phyloP scores from a whole-genome alignment of 768 basidiomycete genomes.

The Naganishia friedmannii region DNA sequence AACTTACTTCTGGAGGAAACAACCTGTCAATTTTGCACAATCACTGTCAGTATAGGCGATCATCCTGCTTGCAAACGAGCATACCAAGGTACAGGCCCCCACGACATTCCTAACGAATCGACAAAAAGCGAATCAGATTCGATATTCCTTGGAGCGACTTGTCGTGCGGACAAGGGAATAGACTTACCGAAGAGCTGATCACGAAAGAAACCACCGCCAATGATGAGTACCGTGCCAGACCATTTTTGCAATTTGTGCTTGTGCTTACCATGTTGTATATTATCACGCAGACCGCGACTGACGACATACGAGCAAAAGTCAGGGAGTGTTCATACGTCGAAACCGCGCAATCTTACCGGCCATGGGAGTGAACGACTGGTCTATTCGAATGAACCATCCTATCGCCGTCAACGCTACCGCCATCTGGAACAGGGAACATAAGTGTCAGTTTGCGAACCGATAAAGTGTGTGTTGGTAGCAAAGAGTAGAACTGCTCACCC shows the following conservation, averaged over 20 bases:
- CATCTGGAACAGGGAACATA: slow-evolving; percentile 60
- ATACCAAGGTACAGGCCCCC: slow-evolving; percentile 81
- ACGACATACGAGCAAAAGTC: neutral
- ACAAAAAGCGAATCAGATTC: neutral
- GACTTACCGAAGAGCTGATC: slow-evolving; percentile 2
- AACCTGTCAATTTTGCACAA: slow-evolving; percentile 41
- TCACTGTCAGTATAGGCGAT: slow-evolving; percentile 1
- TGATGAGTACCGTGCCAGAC: neutral
- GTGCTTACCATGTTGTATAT: slow-evolving; percentile 74
- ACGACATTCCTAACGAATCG: slow-evolving; percentile 68
- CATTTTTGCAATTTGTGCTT: neutral
- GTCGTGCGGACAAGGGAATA: slow-evolving; percentile 59
- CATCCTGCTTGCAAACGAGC: too few relatives aligned
- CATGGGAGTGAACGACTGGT: slow-evolving; percentile 75
- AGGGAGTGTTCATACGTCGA: neutral
- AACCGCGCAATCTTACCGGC: slow-evolving; percentile 48
- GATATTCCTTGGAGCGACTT: neutral
- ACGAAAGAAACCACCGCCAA: too few relatives aligned
- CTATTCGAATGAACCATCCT: slow-evolving; percentile 91
- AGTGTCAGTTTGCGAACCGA: neutral
- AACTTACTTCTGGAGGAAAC: slow-evolving; percentile 74
- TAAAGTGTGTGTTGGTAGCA: neutral
- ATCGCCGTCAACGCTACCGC: slow-evolving; percentile 71
- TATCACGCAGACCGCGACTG: slow-evolving; percentile 83
- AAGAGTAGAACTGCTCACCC: slow-evolving; percentile 56